Base-by-base conservation (phyloP, 2,329 filamentous ascomycete genomes). In the Cryphonectria naterciae region DNA sequence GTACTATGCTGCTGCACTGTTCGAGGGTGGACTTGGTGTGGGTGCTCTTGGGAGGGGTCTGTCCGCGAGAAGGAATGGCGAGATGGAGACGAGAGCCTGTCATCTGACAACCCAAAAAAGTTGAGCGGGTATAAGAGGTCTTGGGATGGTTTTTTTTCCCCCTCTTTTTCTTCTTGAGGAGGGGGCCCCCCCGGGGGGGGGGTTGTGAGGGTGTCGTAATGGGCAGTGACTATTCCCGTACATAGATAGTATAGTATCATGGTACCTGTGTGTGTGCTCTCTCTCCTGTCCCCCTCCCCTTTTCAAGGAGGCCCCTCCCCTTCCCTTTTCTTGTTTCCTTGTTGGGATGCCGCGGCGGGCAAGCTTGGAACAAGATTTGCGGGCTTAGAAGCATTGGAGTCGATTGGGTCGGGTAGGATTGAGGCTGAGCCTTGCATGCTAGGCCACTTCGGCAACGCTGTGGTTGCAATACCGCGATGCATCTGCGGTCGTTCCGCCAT, bases 351-450 rank as follows among this genome's bases (percentile, higher is more conserved):
- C 28, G 54, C 54, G 54, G 52, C 25, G 52, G 25, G 52, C 25
- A 56, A 56, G 52, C 7, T 56, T 15, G 32, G 25, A 56, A 56
- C 52, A 28, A 41, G n/a, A 66, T 11, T 19, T 8, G 32, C 22
- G 35, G 5, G 65, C 46, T 60, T n/a, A 49, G n/a, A 49, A 22
- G 46, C 46, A 22, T 60, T 4, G 11, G 28, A 41, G 25, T 60
- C 35, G 52, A 56, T 60, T 41, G 65, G 37, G 22, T 22, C 52
- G 49, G 65, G 65, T 60, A 56, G 65, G 65, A 58, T 67, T 67
- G 65, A 67, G 65, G 65, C 65, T 67, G 65, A 67, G 65, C 43
- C n/a, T 39, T 41, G 15, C 11, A 15, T 43, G 58, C 65, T 54
- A 67, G 32, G 25, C 65, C 52, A 15, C 32, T 60, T 43, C 65